Evolutionary conservation across 257 asterid genomes (phyloP).

Genomic region (Solanum chaucha): DNA sequence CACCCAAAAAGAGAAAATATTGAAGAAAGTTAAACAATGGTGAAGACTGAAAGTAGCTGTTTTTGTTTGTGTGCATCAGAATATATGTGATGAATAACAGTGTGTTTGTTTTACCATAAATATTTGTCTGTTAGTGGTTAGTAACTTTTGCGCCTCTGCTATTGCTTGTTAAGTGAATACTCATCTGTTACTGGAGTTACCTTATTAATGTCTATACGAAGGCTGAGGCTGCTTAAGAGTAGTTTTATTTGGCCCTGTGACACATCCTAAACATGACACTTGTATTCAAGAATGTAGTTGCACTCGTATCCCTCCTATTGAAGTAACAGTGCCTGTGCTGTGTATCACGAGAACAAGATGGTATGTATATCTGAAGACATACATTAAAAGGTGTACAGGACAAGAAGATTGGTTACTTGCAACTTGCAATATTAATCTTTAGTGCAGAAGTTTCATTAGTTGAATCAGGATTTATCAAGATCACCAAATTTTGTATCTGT

Average conservation of each 20-base stretch:
- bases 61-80: background rate
- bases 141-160: background rate
- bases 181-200: background rate
- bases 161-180: background rate
- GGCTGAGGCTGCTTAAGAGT: background rate
- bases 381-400: background rate
- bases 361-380: background rate
- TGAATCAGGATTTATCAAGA: background rate
- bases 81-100: background rate
- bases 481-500: background rate
- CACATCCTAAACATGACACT: background rate
- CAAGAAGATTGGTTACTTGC: background rate
- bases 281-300: background rate
- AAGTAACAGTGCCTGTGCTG: background rate
- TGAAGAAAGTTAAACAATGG: background rate
- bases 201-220: background rate
- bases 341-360: background rate
- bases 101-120: background rate
- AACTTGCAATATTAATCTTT: background rate
- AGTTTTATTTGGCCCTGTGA: background rate
- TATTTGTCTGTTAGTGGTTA: background rate
- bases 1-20: background rate
- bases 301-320: background rate
- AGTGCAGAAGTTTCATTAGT: background rate
- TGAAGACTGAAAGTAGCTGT: background rate